These are phyloP conservation scores for Kwoniella sp. DNA, from an alignment of 768 basidiomycete species.

Conservation along the genomic window DNA sequence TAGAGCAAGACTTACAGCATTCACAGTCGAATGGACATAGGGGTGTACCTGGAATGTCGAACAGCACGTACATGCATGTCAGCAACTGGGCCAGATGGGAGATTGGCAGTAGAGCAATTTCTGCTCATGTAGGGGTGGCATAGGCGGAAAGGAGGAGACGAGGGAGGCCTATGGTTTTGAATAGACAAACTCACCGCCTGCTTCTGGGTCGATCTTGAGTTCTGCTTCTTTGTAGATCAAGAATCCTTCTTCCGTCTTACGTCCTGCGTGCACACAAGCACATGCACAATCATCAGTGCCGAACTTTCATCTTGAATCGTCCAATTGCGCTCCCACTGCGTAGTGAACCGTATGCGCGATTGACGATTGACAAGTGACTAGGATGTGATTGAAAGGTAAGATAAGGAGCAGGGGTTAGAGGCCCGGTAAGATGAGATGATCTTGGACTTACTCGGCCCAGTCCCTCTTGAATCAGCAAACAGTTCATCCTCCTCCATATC, in stretches of 20 bases:
- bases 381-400: neutral
- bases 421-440: neutral
- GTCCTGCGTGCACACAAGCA: slow-evolving; percentile 35
- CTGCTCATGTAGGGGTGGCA: no score
- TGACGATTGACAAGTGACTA: neutral
- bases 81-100: no score
- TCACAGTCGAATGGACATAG: slow-evolving; percentile 57
- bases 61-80: no score
- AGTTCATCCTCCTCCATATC: slow-evolving; percentile 46
- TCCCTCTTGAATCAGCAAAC: slow-evolving; percentile 53
- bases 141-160: no score
- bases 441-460: slow-evolving; percentile 41
- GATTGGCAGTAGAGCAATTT: no score
- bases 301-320: no score
- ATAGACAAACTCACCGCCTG: slow-evolving; percentile 54
- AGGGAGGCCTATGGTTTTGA: no score
- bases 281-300: neutral
- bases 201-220: slow-evolving; percentile 52
- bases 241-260: slow-evolving; percentile 56
- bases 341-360: no score
- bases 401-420: neutral
- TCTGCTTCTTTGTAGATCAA: slow-evolving; percentile 56
- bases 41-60: slow-evolving; percentile 41
- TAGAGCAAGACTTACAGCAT: no score
- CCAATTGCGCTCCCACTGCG: no score